Evolutionary conservation across 768 basidiomycete genomes (phyloP).

Genomic region (Hysterangium stoloniferum): DNA sequence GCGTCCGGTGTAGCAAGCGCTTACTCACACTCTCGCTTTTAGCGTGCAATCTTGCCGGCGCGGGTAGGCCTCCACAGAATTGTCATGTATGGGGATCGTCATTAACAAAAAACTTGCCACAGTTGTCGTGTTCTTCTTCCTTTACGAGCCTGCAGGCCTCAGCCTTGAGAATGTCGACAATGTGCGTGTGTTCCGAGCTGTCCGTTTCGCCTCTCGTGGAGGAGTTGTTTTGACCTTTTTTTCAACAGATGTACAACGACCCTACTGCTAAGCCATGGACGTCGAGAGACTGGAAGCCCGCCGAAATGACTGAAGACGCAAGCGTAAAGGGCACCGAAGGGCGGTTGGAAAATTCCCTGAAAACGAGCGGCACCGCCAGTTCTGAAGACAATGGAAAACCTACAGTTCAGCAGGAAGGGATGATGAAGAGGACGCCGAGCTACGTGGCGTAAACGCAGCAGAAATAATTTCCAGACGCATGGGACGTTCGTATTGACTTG

Average conservation of each 20-base stretch:
- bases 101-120: slow-evolving; percentile 34
- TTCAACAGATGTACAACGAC: slow-evolving; percentile 52
- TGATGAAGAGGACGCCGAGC: no score
- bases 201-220: slow-evolving; percentile 10
- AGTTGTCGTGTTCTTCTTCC: slow-evolving; percentile 59
- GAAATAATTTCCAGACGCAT: no score
- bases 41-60: slow-evolving; percentile 44
- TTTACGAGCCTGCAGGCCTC: slow-evolving; percentile 65
- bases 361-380: no score
- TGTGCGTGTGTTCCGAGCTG: slow-evolving; percentile 14
- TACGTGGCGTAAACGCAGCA: no score
- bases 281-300: slow-evolving; percentile 45
- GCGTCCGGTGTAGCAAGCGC: not conserved
- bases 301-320: no score
- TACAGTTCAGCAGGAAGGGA: no score
- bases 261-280: slow-evolving; percentile 61
- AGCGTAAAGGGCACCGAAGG: no score
- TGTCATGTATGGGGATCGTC: not conserved
- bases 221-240: not conserved
- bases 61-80: not conserved
- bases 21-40: not conserved
- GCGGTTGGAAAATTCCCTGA: no score
- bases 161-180: slow-evolving; percentile 57
- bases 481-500: no score
- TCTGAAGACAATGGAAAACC: no score